Evolutionary conservation across 768 basidiomycete genomes (phyloP).

Genomic region (Pisolithus orientalis): DNA sequence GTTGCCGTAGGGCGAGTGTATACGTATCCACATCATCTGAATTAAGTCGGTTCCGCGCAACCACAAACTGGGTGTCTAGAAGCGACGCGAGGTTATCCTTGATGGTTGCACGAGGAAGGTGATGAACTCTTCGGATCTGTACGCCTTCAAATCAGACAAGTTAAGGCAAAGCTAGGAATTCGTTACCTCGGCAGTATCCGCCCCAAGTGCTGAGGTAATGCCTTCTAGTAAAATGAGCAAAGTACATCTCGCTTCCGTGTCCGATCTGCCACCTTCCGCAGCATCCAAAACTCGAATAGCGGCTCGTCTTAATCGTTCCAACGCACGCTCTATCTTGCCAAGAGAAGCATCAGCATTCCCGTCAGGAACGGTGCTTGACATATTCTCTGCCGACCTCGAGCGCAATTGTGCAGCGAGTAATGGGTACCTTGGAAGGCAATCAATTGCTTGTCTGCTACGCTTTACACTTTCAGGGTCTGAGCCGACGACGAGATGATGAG

Average conservation of each 20-base stretch:
- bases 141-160: background rate
- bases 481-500: background rate
- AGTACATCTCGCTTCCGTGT: conserved; percentile 2
- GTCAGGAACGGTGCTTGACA: background rate
- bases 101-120: conserved; percentile 14
- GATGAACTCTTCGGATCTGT: conserved; percentile 3
- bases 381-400: conserved; percentile 1
- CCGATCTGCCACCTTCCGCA: conserved; percentile 3
- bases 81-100: conserved; percentile 36
- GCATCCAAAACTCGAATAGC: conserved; percentile 42
- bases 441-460: conserved; percentile 15
- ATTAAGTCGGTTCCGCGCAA: conserved; percentile 41
- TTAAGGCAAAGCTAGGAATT: background rate
- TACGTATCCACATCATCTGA: conserved; percentile 41
- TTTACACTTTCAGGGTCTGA: conserved; percentile 12
- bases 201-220: conserved; percentile 29
- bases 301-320: conserved; percentile 54
- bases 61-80: conserved; percentile 50
- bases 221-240: conserved; percentile 30
- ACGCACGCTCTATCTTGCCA: conserved; percentile 52
- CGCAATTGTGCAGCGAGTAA: conserved; percentile 9
- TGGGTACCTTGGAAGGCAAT: conserved; percentile 16
- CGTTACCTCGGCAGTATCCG: conserved; percentile 26
- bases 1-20: conserved; percentile 37
- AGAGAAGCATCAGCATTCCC: conserved; percentile 21